These are phyloP conservation scores for Gossypium stocksii DNA, from an alignment of 345 rosid species.

Conservation along the genomic window DNA sequence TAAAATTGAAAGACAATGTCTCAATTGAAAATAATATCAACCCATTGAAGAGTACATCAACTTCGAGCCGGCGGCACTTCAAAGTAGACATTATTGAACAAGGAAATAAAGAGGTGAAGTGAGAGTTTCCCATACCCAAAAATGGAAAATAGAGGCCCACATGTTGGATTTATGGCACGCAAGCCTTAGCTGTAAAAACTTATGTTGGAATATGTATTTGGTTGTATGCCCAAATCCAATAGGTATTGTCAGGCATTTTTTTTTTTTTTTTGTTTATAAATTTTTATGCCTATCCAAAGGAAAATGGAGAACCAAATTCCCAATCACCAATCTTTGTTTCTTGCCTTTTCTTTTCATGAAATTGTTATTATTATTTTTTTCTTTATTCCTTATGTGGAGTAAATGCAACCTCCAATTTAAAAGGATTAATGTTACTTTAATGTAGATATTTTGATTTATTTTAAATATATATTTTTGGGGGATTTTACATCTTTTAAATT, in stretches of 20 bases:
- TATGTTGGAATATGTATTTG: background rate
- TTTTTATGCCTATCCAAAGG: background rate
- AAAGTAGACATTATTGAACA: background rate
- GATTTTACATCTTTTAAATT: too few species aligned
- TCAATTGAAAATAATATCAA: too few species aligned
- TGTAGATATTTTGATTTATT: background rate
- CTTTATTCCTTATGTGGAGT: background rate
- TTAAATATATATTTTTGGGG: too few species aligned
- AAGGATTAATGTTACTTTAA: background rate
- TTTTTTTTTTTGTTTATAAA: background rate
- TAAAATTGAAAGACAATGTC: rapidly evolving
- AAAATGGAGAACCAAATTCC: conserved; percentile 15
- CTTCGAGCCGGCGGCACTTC: rapidly evolving
- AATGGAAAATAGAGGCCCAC: background rate
- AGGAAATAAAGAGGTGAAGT: background rate
- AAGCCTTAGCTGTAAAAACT: conserved; percentile 6
- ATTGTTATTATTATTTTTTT: background rate
- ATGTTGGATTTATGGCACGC: conserved; percentile 4
- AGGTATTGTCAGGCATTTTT: background rate
- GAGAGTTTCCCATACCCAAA: background rate
- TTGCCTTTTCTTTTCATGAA: conserved; percentile 3
- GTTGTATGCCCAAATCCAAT: background rate
- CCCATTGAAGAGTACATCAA: rapidly evolving
- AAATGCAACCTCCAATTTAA: background rate
- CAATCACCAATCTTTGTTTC: conserved; percentile 2